Evolutionary conservation across 148 eudicot genomes (phyloP).

Genomic region (Gaultheria prostrata): DNA sequence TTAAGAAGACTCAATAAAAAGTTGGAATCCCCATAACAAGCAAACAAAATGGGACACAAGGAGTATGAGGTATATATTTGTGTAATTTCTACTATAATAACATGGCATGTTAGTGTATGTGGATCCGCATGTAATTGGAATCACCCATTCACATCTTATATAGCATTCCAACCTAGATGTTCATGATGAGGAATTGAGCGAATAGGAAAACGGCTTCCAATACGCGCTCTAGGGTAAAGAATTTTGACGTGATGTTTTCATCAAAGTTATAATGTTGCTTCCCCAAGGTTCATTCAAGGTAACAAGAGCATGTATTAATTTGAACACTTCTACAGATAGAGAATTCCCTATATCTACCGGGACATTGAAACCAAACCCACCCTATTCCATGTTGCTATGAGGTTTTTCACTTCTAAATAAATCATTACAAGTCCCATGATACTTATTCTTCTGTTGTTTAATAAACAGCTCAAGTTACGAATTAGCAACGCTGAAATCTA

Average conservation of each 20-base stretch:
- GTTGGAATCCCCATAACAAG: too few species aligned
- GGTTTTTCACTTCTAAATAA: not conserved
- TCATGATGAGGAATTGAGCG: not conserved
- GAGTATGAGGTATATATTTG: not conserved
- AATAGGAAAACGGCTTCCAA: not conserved
- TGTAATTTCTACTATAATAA: too few species aligned
- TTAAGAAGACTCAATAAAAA: too few species aligned
- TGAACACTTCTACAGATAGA: not conserved
- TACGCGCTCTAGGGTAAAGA: not conserved
- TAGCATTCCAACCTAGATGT: not conserved
- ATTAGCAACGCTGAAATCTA: not conserved
- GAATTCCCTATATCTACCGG: not conserved
- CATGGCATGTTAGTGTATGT: not conserved
- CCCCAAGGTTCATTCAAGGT: not conserved
- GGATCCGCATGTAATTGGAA: not conserved
- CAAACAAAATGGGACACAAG: too few species aligned
- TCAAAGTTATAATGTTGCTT: not conserved
- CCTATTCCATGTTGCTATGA: not conserved
- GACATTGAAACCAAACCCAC: not conserved
- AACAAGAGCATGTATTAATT: not conserved
- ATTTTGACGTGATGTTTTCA: not conserved
- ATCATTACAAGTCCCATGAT: not conserved
- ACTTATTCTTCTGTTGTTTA: not conserved
- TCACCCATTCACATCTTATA: not conserved
- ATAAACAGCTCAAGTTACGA: not conserved